Evolutionary conservation across 768 basidiomycete genomes (phyloP), one percentile per base, ranked within the genome.

Genomic region (Piloderma croceum): DNA sequence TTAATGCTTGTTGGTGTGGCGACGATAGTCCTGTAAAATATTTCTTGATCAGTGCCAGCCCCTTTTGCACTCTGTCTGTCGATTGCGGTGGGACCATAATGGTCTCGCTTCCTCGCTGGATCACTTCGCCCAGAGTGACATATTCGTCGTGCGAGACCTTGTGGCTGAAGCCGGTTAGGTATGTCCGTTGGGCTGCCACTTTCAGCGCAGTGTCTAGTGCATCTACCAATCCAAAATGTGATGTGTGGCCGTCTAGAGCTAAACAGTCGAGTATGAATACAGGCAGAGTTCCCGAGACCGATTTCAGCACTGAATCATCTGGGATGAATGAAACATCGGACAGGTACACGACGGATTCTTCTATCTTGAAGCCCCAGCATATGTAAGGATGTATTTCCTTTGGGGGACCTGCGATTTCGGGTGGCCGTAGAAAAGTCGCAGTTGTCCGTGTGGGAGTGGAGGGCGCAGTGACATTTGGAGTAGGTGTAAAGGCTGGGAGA

Each of bases 301-400:
- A 48, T 35, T 47, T 45, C 38, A 81, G 61, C 37, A 78, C 50
- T 15, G 59, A 52, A 24, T 76, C 70, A 6, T 83, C 76, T 2
- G 91, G 90, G 40, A 94, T 85, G 49, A 74, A 63, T 7, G 84
- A 88, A 31, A 83, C 85, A 58, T 96, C 92, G 20, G 84, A 83
- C 44, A 94, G 70, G 63, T 93, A 93, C 11, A 79, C 67, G 34
- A 93, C 61, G 22, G 72, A 62, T 24, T 81, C 65, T 50, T 81
- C 74, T 34, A 87, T 67, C 52, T 76, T 70, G 65, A 88, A 88
- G 21, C 81, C 85, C 51, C 81, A 72, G 52, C 76, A 81, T 36
- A 76, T 52, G 54, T 79, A 84, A 2, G 83, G 82, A n/a, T 63
- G 61, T 13, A 78, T 67, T 20, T 55, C 48, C 35, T 41, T 45